Evolutionary conservation across 164 flowering plant species (phyloP), one percentile per base, ranked within the genome.

Genomic region (Annona squamosa): DNA sequence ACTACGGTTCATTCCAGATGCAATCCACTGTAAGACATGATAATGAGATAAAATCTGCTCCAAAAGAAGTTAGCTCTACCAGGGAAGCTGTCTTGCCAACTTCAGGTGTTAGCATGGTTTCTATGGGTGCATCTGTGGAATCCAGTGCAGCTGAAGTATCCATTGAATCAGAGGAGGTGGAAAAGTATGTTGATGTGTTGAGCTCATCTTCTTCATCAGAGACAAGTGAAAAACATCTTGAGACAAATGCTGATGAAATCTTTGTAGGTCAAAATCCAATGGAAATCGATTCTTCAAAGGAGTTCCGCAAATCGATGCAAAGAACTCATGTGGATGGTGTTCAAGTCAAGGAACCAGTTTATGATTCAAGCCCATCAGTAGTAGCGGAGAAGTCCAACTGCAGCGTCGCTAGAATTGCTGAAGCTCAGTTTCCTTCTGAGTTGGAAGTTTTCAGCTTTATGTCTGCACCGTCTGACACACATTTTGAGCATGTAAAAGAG

Each of bases 11-110:
- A 37, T 83, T 87, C 72, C 83, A 84, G 43, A 82, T 93, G 72
- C 98, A 91, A 72, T 78, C 73, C 13, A 94, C 93, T 79, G 95
- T 81, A 47, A 76, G 75, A 65, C 86, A 93, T 76, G 91, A 91
- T 45, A 87, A 97, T 9, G 91, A 90, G 83, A 72, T 79, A 74
- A 91, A 94, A 80, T 90, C 94, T 66, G 85, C 80, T 73, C 86
- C 86, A 62, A 93, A 89, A 16, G 65, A 77, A 67, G 68, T 70
- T 76, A 73, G 57, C 47, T 73, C 41, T 68, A 84, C 70, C 68
- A 52, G 59, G 59, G 59, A 52, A 12, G 13, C 59, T 9, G 13
- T 10, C 59, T 52, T 52, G 59, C 59, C 59, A 16, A 52, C 59
- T 52, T 10, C 9, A 52, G 59, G 13, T 12, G 59, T 52, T 1